Conservation (phyloP, 2,329 filamentous ascomycete genomes). For the Paradendryphiella salina region DNA sequence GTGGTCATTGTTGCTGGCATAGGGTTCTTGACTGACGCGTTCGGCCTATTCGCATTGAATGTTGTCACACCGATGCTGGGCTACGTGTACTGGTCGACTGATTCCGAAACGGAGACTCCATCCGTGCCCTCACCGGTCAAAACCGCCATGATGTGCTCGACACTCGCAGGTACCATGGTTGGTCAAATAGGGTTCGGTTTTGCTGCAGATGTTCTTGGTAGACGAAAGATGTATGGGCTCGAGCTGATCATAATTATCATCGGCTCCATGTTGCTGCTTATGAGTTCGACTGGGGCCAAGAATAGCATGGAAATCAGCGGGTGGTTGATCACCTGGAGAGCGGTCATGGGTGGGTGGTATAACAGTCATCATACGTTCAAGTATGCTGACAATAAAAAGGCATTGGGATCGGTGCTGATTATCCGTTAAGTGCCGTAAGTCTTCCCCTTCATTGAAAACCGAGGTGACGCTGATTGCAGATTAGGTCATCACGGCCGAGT, state of each 20-base stretch:
- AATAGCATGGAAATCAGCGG: conserved; percentile 45
- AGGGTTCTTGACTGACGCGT: conserved; percentile 48
- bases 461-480: not conserved
- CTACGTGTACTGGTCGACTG: conserved; percentile 46
- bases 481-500: conserved; percentile 45
- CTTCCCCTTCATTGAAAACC: not conserved
- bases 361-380: not conserved
- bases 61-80: conserved; percentile 48
- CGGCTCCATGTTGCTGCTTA: conserved; percentile 46
- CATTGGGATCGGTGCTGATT: conserved; percentile 47
- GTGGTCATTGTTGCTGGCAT: conserved; percentile 48
- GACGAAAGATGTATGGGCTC: conserved; percentile 48
- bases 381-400: conserved; percentile 13
- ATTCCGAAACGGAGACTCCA: conserved; percentile 28
- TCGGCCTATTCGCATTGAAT: conserved; percentile 48
- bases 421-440: conserved; percentile 42
- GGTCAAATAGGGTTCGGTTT: conserved; percentile 47
- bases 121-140: conserved; percentile 35
- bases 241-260: conserved; percentile 49
- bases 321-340: conserved; percentile 49
- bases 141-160: conserved; percentile 47
- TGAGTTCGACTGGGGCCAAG: conserved; percentile 43
- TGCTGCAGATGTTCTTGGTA: conserved; percentile 45
- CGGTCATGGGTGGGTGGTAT: conserved; percentile 43
- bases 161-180: conserved; percentile 46